phyloP scores from a whole-genome alignment of 2,329 filamentous ascomycete genomes.

The Hirsutella rhossiliensis region DNA sequence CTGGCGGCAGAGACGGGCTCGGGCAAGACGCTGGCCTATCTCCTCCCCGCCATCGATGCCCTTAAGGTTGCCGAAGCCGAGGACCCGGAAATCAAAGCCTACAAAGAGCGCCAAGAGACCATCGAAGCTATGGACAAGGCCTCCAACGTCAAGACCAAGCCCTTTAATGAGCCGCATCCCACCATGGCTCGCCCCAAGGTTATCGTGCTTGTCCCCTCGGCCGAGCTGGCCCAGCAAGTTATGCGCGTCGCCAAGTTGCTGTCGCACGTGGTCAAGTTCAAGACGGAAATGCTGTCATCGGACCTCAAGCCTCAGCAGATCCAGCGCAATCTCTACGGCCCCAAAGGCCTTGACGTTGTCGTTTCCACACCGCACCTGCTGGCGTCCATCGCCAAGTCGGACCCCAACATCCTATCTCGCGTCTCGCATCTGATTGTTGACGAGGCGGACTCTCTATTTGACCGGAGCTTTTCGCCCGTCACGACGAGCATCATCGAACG shows the following conservation, averaged over 20 bases:
- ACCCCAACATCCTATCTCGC: conserved; percentile 86
- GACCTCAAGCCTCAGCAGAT: conserved; percentile 67
- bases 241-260: conserved; percentile 68
- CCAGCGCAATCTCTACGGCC: conserved; percentile 70
- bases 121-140: conserved; percentile 10
- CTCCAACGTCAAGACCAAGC: conserved; percentile 44
- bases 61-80: conserved; percentile 63
- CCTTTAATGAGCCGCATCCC: conserved; percentile 56
- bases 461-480: conserved; percentile 78
- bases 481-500: conserved; percentile 77
- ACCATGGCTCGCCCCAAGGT: conserved; percentile 70
- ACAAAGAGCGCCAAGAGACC: conserved; percentile 40
- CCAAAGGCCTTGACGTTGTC: conserved; percentile 71
- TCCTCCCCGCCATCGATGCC: conserved; percentile 74
- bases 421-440: conserved; percentile 84
- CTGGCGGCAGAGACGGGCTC: conserved; percentile 94
- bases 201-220: conserved; percentile 80
- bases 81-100: conserved; percentile 46
- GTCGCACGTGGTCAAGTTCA: conserved; percentile 78
- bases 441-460: conserved; percentile 91
- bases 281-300: conserved; percentile 70
- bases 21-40: conserved; percentile 89
- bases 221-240: conserved; percentile 85
- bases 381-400: conserved; percentile 73
- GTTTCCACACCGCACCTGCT: conserved; percentile 84